A percentile compares a stretch with the other conserved stretches of the same genome.
Evolutionary conservation across 106 monocot species (phyloP).

Genomic region (Apostasia shenzhenica): DNA sequence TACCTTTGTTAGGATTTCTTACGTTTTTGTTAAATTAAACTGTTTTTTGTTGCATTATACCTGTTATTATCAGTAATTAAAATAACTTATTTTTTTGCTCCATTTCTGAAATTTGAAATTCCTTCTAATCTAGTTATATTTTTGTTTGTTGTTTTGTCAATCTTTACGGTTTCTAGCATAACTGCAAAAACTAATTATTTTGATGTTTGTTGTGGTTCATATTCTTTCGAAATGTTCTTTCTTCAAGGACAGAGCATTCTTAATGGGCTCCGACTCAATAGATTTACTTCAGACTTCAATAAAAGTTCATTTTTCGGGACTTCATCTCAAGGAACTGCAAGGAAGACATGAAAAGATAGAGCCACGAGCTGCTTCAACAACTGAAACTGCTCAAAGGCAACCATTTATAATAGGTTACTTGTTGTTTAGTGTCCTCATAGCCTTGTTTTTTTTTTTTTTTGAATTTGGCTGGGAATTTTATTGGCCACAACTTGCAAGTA

Average conservation of each 20-base stretch:
- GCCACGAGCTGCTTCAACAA: neutral
- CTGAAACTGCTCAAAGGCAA: conserved; percentile 4
- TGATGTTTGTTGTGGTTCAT: too few relatives aligned
- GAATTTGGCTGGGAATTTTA: neutral
- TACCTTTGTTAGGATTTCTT: too few relatives aligned
- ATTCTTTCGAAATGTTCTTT: neutral
- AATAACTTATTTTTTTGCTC: too few relatives aligned
- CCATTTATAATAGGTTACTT: conserved; percentile 3
- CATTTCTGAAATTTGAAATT: too few relatives aligned
- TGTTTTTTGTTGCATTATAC: too few relatives aligned
- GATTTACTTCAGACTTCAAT: conserved; percentile 3
- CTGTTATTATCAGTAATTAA: too few relatives aligned
- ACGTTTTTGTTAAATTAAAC: too few relatives aligned
- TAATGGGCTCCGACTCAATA: neutral
- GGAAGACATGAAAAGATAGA: neutral
- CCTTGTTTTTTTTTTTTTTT: neutral
- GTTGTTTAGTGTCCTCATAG: neutral
- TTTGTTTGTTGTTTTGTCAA: too few relatives aligned
- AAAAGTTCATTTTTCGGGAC: conserved; percentile 1
- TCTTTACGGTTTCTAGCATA: too few relatives aligned
- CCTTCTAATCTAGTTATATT: too few relatives aligned
- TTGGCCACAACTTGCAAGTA: neutral
- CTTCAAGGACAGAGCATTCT: neutral
- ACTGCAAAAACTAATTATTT: too few relatives aligned
- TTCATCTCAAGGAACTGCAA: neutral